These are phyloP conservation scores for Nemania abortiva DNA, from an alignment of 2,329 filamentous ascomycete species.

Conservation along the genomic window DNA sequence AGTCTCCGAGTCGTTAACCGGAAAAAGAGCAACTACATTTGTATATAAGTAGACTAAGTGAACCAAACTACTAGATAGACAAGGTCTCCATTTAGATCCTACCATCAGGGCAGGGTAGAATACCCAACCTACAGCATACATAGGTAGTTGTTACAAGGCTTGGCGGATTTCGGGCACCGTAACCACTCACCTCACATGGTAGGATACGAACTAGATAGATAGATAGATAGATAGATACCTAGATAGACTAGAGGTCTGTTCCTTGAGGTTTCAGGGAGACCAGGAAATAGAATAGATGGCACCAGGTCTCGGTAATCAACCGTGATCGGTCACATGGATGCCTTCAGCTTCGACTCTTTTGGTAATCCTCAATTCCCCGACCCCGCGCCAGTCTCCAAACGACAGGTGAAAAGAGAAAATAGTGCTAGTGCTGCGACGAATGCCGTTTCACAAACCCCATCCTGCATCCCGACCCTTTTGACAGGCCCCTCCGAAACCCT, in stretches of 20 bases:
- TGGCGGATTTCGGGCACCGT: slow-evolving; percentile 20
- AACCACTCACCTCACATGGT: not conserved
- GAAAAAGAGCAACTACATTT: not conserved
- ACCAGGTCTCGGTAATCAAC: not conserved
- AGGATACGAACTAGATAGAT: slow-evolving; percentile 2
- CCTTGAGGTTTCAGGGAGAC: slow-evolving; percentile 12
- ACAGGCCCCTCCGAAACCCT: slow-evolving; percentile 17
- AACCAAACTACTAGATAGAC: not conserved
- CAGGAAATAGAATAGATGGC: slow-evolving; percentile 1
- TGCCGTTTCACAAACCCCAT: slow-evolving; percentile 41
- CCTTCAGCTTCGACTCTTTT: slow-evolving; percentile 27
- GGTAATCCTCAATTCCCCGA: slow-evolving; percentile 22
- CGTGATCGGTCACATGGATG: slow-evolving; percentile 39
- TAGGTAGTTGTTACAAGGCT: slow-evolving; percentile 12
- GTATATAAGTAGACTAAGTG: not conserved
- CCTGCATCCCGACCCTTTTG: slow-evolving; percentile 18
- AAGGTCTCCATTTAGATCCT: not conserved
- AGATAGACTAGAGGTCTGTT: not conserved
- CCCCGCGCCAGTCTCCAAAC: slow-evolving; percentile 34
- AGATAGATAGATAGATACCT: no score
- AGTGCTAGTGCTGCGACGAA: slow-evolving; percentile 37
- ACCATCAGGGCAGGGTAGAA: not conserved
- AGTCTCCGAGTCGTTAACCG: slow-evolving; percentile 14
- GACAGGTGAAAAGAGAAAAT: slow-evolving; percentile 26
- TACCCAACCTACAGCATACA: no score